Conservation (phyloP, 176 grass and related monocot species). For the Rhipidocladum racemiflorum region DNA sequence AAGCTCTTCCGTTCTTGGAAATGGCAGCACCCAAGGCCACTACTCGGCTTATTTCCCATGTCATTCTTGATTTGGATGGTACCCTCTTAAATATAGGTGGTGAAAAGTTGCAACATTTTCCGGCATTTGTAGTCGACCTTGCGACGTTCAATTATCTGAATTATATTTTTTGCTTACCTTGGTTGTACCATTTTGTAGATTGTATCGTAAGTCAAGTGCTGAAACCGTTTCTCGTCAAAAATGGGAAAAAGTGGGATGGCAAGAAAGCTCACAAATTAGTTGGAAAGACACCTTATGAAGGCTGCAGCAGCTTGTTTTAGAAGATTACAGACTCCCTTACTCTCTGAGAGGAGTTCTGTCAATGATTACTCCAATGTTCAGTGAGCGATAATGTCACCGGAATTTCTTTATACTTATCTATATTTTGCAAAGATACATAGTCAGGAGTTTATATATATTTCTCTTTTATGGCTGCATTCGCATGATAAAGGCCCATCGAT, state of each 20-base stretch:
- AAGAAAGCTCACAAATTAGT: too few relatives aligned
- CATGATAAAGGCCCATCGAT: too few relatives aligned
- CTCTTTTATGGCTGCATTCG: too few relatives aligned
- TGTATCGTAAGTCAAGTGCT: slow-evolving; percentile 63
- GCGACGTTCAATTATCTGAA: slow-evolving; percentile 11
- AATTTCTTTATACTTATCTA: slow-evolving; percentile 17
- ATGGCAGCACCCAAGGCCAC: too few relatives aligned
- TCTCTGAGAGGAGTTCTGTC: slow-evolving; percentile 76
- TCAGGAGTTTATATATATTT: neutral
- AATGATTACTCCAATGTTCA: slow-evolving; percentile 69
- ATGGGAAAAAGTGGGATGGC: slow-evolving; percentile 81
- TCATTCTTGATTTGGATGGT: too few relatives aligned
- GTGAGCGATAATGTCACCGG: slow-evolving; percentile 57
- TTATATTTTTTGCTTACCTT: slow-evolving; percentile 5
- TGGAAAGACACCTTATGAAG: slow-evolving; percentile 76
- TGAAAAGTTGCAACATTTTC: too few relatives aligned
- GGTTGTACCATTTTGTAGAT: slow-evolving; percentile 55
- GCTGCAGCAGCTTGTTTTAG: slow-evolving; percentile 65
- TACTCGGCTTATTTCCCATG: too few relatives aligned
- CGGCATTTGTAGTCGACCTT: neutral
- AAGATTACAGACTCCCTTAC: slow-evolving; percentile 83
- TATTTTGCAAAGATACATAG: slow-evolving; percentile 19
- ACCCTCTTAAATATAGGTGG: too few relatives aligned
- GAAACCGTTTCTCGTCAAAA: slow-evolving; percentile 62
- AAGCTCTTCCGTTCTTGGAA: too few relatives aligned